Evolutionary conservation across 2,329 filamentous ascomycete species (phyloP).

Genomic region (Microcera coccophila): DNA sequence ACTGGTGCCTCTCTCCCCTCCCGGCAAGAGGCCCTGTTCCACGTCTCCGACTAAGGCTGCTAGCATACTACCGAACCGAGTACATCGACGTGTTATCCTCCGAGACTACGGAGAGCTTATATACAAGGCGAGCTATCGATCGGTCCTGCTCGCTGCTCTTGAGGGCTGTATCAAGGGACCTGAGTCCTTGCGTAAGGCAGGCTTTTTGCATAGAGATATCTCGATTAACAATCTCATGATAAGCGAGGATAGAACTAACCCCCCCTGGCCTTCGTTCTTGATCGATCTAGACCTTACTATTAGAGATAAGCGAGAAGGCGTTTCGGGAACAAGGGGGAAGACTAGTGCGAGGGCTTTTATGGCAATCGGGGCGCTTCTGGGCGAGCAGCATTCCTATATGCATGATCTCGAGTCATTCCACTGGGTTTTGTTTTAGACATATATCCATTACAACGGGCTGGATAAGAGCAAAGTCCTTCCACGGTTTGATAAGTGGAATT

Average conservation of each 20-base stretch:
- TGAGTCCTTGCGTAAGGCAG: constrained; percentile 31
- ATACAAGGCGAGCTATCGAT: constrained; percentile 36
- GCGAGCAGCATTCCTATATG: constrained; percentile 41
- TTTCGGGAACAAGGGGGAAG: constrained; percentile 37
- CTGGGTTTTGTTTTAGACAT: constrained; percentile 46
- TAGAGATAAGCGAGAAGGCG: constrained; percentile 27
- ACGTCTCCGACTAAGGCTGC: constrained; percentile 16
- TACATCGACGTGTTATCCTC: constrained; percentile 25
- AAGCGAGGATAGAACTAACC: constrained; percentile 36
- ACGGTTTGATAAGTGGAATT: constrained; percentile 1
- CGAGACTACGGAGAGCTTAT: constrained; percentile 38
- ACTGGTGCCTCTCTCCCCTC: constrained; percentile 20
- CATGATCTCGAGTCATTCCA: constrained; percentile 47
- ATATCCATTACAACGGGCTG: constrained; percentile 32
- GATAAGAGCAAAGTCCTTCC: background rate
- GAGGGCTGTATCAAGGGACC: constrained; percentile 36
- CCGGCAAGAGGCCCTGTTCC: constrained; percentile 31
- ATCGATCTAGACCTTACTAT: constrained; percentile 37
- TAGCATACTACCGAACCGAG: background rate
- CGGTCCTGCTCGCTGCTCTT: constrained; percentile 33
- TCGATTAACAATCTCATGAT: constrained; percentile 43
- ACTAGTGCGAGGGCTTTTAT: constrained; percentile 43
- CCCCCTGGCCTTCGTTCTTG: constrained; percentile 34
- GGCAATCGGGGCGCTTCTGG: constrained; percentile 40
- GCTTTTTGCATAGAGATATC: constrained; percentile 40